phyloP scores from a whole-genome alignment of 2,329 filamentous ascomycete genomes.

The Phialophora verrucosa region DNA sequence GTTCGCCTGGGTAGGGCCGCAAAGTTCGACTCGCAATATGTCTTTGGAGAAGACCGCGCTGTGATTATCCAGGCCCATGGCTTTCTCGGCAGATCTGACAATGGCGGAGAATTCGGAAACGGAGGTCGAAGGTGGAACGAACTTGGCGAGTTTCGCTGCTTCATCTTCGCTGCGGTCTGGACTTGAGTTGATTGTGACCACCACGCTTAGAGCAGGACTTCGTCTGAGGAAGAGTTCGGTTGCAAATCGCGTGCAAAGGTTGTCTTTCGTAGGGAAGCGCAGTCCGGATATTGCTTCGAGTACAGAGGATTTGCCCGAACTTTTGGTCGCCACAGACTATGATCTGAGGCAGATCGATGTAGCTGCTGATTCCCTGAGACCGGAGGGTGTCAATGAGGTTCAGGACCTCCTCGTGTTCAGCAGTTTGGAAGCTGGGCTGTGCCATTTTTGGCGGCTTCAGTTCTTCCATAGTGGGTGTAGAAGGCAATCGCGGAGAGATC shows the following conservation, averaged over 20 bases:
- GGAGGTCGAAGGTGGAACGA: conserved; percentile 34
- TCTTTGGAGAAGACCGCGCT: conserved; percentile 53
- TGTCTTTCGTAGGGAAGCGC: conserved; percentile 62
- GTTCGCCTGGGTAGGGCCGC: conserved; percentile 64
- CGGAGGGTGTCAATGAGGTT: conserved; percentile 61
- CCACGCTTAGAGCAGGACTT: conserved; percentile 45
- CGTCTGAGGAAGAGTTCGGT: conserved; percentile 64
- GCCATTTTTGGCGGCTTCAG: conserved; percentile 11
- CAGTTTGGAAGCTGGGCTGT: conserved; percentile 20
- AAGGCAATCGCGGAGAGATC: background rate
- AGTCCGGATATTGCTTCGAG: conserved; percentile 68
- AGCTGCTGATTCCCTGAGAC: conserved; percentile 54
- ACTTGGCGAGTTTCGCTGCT: conserved; percentile 30
- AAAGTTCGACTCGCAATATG: conserved; percentile 64
- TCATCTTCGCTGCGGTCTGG: conserved; percentile 38
- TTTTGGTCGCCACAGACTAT: conserved; percentile 67
- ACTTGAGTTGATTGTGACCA: conserved; percentile 52
- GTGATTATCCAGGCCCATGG: conserved; percentile 55
- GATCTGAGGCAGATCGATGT: conserved; percentile 60
- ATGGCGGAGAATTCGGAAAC: conserved; percentile 54
- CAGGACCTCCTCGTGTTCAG: conserved; percentile 53
- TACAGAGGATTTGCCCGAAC: conserved; percentile 68
- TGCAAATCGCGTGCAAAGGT: conserved; percentile 65
- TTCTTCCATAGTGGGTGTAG: conserved; percentile 5
- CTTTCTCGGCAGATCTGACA: conserved; percentile 58